phyloP scores from a whole-genome alignment of 305 asterid species.

The Fraxinus sp. region DNA sequence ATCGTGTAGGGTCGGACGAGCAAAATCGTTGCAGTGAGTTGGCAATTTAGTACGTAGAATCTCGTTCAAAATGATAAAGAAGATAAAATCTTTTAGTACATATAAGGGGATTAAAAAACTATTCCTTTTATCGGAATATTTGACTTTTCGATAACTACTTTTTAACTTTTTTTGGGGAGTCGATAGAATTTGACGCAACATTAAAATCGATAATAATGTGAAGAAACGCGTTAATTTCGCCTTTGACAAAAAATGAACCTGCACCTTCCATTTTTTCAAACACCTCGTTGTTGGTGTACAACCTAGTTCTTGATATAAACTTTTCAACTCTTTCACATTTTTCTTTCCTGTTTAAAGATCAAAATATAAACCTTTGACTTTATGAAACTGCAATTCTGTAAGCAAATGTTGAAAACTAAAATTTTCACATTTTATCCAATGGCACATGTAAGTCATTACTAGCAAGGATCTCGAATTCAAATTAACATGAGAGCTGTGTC shows the following conservation, averaged over 20 bases:
- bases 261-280: constrained; percentile 1
- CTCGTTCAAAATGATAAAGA: neutral
- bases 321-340: constrained; percentile 4
- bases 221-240: neutral
- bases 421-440: neutral
- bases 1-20: constrained; percentile 18
- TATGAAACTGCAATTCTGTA: neutral
- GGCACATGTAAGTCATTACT: neutral
- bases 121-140: neutral
- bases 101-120: neutral
- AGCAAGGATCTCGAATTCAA: neutral
- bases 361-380: neutral
- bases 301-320: constrained; percentile 12
- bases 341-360: neutral
- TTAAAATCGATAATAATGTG: constrained; percentile 16
- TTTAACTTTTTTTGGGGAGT: neutral
- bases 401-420: neutral
- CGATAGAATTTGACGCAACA: neutral
- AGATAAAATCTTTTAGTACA: neutral
- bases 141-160: neutral
- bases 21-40: neutral
- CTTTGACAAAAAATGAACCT: neutral
- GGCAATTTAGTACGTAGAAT: neutral
- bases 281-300: neutral
- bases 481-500: neutral